phyloP scores from a whole-genome alignment of 768 basidiomycete species.

The Rhodotorula toruloides region DNA sequence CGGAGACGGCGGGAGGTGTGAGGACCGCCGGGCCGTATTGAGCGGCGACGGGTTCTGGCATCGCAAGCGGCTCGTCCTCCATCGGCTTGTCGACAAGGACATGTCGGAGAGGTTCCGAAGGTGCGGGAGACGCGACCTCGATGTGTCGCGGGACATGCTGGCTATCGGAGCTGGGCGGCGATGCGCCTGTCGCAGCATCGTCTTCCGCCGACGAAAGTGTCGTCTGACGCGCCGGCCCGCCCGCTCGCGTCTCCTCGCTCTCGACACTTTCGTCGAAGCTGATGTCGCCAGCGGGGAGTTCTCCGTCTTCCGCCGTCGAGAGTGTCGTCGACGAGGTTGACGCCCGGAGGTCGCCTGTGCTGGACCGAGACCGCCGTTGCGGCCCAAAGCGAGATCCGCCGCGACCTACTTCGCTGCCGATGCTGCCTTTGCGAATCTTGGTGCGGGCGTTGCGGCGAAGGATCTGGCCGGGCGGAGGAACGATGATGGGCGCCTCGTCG shows the following conservation, averaged over 20 bases:
- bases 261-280: constrained; percentile 17
- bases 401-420: constrained; percentile 62
- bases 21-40: constrained; percentile 1
- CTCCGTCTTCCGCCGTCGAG: constrained; percentile 7
- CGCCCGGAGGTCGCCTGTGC: neutral
- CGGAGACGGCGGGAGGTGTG: neutral
- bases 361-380: neutral
- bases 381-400: constrained; percentile 70
- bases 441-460: constrained; percentile 88
- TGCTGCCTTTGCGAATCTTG: constrained; percentile 81
- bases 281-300: constrained; percentile 1
- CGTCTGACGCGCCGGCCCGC: neutral
- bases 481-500: constrained; percentile 63
- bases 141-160: constrained; percentile 11
- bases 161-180: constrained; percentile 9
- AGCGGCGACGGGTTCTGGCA: neutral
- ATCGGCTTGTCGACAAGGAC: neutral
- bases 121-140: neutral
- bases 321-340: neutral
- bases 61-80: neutral
- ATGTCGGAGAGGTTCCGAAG: neutral
- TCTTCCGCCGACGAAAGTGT: neutral
- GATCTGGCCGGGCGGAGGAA: constrained; percentile 76
- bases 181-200: neutral
- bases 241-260: constrained; percentile 30